These are phyloP conservation scores for Conticribra weissflogii DNA, from an alignment of 108 stramenopile genomes.

Conservation along the genomic window DNA sequence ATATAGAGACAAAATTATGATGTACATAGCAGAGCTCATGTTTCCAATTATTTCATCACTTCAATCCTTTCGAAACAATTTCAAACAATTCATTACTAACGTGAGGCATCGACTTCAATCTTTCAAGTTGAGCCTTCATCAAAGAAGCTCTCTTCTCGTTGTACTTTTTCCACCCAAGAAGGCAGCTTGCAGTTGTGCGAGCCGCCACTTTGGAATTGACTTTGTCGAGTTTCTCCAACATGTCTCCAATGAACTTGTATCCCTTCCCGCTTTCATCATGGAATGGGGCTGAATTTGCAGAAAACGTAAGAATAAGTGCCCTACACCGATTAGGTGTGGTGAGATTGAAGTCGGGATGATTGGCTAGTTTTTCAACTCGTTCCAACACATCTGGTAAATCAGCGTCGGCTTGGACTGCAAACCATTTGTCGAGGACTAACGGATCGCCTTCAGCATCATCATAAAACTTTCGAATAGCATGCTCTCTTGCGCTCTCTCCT, in stretches of 20 bases:
- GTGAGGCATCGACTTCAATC: slow-evolving; percentile 59
- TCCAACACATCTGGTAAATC: slow-evolving; percentile 50
- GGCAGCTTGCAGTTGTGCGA: slow-evolving; percentile 64
- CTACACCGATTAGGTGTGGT: slow-evolving; percentile 81
- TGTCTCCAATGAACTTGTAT: slow-evolving; percentile 81
- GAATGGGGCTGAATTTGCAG: slow-evolving; percentile 63
- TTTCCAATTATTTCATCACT: slow-evolving; percentile 23
- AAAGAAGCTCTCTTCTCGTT: slow-evolving; percentile 66
- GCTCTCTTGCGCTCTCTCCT: slow-evolving; percentile 24
- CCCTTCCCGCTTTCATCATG: slow-evolving; percentile 78
- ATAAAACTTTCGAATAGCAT: slow-evolving; percentile 57
- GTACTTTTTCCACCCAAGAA: slow-evolving; percentile 88
- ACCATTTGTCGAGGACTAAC: slow-evolving; percentile 60
- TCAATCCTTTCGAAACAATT: slow-evolving; percentile 75
- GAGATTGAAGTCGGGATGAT: slow-evolving; percentile 74
- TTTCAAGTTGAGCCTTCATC: slow-evolving; percentile 83
- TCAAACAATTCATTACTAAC: slow-evolving; percentile 87
- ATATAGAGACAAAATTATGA: too few relatives aligned
- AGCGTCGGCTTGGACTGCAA: slow-evolving; percentile 59
- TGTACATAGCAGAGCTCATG: too few relatives aligned
- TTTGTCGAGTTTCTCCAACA: slow-evolving; percentile 78
- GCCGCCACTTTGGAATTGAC: slow-evolving; percentile 93
- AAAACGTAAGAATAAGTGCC: slow-evolving; percentile 66
- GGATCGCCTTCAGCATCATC: slow-evolving; percentile 67
- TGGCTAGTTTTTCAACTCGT: slow-evolving; percentile 37